Conservation (phyloP, 2,329 filamentous ascomycete genomes). For the Aspergillus ruber region DNA sequence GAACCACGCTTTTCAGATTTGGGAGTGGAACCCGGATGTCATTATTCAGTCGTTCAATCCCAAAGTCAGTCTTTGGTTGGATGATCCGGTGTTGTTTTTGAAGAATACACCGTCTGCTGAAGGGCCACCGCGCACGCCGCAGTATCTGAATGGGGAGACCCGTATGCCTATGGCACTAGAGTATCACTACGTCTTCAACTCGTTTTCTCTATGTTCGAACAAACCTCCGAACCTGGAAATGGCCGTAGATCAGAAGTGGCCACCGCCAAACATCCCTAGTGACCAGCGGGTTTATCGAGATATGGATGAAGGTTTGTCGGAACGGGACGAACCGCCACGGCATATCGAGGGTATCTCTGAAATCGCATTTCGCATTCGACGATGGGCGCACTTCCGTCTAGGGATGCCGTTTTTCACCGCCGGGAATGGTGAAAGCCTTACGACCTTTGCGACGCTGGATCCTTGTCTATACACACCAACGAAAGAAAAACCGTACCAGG, state of each 20-base stretch:
- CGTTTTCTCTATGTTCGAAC: constrained; percentile 58
- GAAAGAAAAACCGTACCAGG: constrained; percentile 70
- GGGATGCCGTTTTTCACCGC: constrained; percentile 36
- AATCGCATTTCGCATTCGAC: constrained; percentile 64
- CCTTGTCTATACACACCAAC: constrained; percentile 74
- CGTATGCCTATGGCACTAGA: constrained; percentile 51
- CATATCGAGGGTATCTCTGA: constrained; percentile 58
- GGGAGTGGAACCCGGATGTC: constrained; percentile 59
- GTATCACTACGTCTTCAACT: constrained; percentile 53
- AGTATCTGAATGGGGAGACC: constrained; percentile 36
- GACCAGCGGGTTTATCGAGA: constrained; percentile 50
- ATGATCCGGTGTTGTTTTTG: constrained; percentile 63
- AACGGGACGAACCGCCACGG: constrained; percentile 45
- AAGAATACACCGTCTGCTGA: constrained; percentile 20
- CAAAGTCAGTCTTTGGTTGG: constrained; percentile 62
- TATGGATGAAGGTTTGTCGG: constrained; percentile 38
- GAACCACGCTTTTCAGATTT: constrained; percentile 52
- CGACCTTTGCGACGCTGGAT: constrained; percentile 67
- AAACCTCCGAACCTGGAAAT: constrained; percentile 32
- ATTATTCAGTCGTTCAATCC: constrained; percentile 70
- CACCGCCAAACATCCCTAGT: constrained; percentile 64
- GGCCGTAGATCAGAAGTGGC: constrained; percentile 61
- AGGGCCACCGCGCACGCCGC: constrained; percentile 6
- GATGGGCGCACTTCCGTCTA: constrained; percentile 63
- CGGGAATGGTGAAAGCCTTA: constrained; percentile 42